Conservation (phyloP, 257 asterid genomes). For the Jacaranda copaia region DNA sequence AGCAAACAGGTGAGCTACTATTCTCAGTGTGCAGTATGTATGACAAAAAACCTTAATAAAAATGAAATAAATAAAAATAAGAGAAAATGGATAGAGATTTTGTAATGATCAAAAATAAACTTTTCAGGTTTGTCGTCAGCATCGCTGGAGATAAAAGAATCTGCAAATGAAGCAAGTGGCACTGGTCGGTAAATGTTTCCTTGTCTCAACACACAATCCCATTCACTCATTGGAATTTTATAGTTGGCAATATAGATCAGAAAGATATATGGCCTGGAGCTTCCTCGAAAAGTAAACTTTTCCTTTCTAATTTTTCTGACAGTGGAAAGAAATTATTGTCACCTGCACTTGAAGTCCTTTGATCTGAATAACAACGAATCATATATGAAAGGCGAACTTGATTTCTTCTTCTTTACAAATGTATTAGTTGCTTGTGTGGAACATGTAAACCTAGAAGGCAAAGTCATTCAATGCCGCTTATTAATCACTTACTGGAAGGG, state of each 20-base stretch:
- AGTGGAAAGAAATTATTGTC: not conserved
- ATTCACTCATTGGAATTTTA: conserved; percentile 18
- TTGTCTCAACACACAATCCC: not conserved
- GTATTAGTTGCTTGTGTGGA: conserved; percentile 6
- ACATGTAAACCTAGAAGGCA: not conserved
- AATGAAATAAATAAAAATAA: not conserved
- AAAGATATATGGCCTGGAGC: conserved; percentile 17
- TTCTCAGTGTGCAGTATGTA: conserved; percentile 2
- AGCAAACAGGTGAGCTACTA: conserved; percentile 21
- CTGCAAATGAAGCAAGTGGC: conserved; percentile 57
- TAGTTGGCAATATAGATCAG: conserved; percentile 9
- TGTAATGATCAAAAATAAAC: conserved; percentile 19
- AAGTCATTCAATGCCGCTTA: not conserved
- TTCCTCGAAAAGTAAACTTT: conserved; percentile 1
- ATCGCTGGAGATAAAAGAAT: conserved; percentile 73
- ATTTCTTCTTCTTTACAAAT: conserved; percentile 20
- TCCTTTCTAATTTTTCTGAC: not conserved
- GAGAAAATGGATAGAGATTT: conserved; percentile 5
- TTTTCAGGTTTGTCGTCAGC: conserved; percentile 92
- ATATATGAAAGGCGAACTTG: not conserved
- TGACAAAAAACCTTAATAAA: not conserved
- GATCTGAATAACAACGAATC: not conserved
- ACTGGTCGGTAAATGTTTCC: conserved; percentile 57
- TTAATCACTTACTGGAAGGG: not conserved
- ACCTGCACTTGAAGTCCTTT: not conserved